These are phyloP conservation scores for Penicillium sp. DNA, from an alignment of 2,329 filamentous ascomycete species.

Conservation along the genomic window DNA sequence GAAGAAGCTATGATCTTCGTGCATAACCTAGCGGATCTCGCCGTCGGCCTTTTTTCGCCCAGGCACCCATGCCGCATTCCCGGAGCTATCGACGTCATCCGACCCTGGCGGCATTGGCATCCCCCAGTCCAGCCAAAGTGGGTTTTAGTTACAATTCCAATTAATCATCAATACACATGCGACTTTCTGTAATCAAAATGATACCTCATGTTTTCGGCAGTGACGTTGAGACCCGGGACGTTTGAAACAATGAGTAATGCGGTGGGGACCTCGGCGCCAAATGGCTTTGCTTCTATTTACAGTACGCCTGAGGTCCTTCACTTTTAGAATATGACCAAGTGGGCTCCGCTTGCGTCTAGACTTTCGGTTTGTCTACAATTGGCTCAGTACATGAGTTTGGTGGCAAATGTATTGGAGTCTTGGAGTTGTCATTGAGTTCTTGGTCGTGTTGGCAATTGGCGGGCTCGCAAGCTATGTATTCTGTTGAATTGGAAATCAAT, in stretches of 20 bases:
- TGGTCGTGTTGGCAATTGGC: slow-evolving; percentile 5
- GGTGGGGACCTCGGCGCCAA: slow-evolving; percentile 3
- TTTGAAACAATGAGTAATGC: slow-evolving; percentile 6
- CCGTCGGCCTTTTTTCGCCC: too few species aligned
- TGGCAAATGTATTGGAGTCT: neutral
- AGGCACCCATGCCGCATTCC: too few species aligned
- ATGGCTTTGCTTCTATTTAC: slow-evolving; percentile 6
- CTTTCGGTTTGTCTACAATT: neutral
- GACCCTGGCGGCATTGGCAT: neutral
- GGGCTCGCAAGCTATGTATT: slow-evolving; percentile 2
- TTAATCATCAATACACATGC: slow-evolving; percentile 1
- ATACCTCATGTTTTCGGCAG: neutral
- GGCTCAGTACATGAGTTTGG: neutral
- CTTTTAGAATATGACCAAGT: neutral
- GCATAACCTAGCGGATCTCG: too few species aligned
- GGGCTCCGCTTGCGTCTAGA: slow-evolving; percentile 8
- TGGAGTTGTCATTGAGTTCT: neutral
- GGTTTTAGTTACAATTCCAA: slow-evolving; percentile 1
- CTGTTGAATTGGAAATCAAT: neutral
- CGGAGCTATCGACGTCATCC: slow-evolving; percentile 1
- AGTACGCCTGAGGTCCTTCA: neutral
- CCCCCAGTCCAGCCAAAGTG: neutral
- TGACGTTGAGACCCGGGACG: slow-evolving; percentile 4
- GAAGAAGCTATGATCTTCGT: too few species aligned
- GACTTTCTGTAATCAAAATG: neutral